Evolutionary conservation across 2,329 filamentous ascomycete genomes (phyloP), one percentile per base, ranked within the genome.

Genomic region (Chaetomiaceae sp.): DNA sequence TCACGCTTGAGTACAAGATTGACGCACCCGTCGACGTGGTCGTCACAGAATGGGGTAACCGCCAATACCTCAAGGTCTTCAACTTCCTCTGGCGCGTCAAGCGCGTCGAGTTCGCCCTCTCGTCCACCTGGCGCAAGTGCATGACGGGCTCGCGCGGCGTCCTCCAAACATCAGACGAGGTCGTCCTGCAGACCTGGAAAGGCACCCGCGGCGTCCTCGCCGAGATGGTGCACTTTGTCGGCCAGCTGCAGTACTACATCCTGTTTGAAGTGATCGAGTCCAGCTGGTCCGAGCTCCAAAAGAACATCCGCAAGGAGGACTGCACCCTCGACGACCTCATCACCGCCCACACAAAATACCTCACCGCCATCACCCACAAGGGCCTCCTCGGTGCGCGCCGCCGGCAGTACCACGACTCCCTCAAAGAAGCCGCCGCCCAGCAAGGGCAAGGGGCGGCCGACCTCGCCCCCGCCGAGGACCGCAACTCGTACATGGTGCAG

Each of bases 61-160:
- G 92, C 20, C 92, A 99, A 67, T 99, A 99, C 67, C 85, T 99
- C 62, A 97, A 97, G 67, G 90, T 99, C 9, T 99, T 99, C 80
- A 99, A 99, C 71, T 96, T 99, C 66, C 79, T 99, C 3, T 99
- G 94, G 92, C 86, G 94, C 58, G 90, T 99, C 65, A 99, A 99
- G 73, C 86, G 94, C 25, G 94, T 99, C 47, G 94, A 99, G 66
- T 99, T 97, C 65, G 91, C 89, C 0, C 80, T 99, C 1, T 82
- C 87, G 5, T 90, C 87, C 11, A 94, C 90, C 36, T 99, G 94
- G 91, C 85, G 94, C 53, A 87, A 91, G 60, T 95, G 88, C 70
- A 97, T 96, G 84, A 99, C 94, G 0, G 94, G 94, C 40, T 84
- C 91, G 3, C 82, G 94, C 55, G 90, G 92, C n/a, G 90, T 97